phyloP scores from a whole-genome alignment of 2,329 filamentous ascomycete genomes.

The Trichoderma harzianum region DNA sequence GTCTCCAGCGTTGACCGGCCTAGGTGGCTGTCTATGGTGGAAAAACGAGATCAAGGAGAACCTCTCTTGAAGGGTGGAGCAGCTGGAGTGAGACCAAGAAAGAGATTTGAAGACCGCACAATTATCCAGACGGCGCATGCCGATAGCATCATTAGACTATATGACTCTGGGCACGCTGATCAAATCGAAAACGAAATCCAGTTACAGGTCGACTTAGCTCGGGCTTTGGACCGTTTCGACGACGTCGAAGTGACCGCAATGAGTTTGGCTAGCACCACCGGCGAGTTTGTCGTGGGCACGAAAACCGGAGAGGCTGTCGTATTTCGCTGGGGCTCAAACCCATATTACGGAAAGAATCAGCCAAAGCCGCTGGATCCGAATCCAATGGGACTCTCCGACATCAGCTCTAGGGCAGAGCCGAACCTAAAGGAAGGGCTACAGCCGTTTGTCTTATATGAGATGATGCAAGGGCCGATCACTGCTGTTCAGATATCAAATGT shows the following conservation, averaged over 20 bases:
- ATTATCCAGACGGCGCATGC: conserved; percentile 84
- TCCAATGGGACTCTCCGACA: conserved; percentile 69
- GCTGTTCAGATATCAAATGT: conserved; percentile 84
- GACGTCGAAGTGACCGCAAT: conserved; percentile 75
- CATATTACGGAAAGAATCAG: conserved; percentile 63
- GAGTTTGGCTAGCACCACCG: conserved; percentile 74
- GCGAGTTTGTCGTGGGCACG: conserved; percentile 81
- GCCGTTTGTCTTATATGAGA: conserved; percentile 76
- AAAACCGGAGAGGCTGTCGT: conserved; percentile 79
- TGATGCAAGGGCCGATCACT: conserved; percentile 77
- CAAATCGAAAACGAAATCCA: conserved; percentile 83
- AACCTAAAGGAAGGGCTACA: conserved; percentile 74
- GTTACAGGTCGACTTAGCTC: conserved; percentile 81
- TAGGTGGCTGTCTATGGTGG: conserved; percentile 87
- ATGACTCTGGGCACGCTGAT: conserved; percentile 89
- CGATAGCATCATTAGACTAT: conserved; percentile 86
- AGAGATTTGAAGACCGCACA: conserved; percentile 77
- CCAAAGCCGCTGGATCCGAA: conserved; percentile 51
- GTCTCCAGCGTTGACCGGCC: conserved; percentile 73
- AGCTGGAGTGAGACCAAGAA: conserved; percentile 64
- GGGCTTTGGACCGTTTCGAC: conserved; percentile 75
- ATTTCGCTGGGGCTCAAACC: conserved; percentile 85
- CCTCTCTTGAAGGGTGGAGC: conserved; percentile 75
- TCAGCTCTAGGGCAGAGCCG: conserved; percentile 68
- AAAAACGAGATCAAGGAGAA: conserved; percentile 75